These are phyloP conservation scores for Penicillium canescens DNA, from an alignment of 495 filamentous ascomycete species.

Conservation along the genomic window DNA sequence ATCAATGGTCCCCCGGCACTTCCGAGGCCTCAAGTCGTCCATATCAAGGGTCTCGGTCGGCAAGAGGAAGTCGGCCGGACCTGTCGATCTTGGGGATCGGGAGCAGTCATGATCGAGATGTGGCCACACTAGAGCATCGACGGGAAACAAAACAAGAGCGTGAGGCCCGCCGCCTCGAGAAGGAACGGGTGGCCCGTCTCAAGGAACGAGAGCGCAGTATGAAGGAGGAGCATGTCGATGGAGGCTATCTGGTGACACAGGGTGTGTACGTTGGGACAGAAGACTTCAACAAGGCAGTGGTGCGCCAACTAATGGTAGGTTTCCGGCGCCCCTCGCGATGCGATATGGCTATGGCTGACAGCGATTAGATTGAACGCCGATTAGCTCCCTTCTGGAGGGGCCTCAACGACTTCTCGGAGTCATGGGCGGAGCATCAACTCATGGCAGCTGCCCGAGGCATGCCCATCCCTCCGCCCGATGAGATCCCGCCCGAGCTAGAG, in stretches of 20 bases:
- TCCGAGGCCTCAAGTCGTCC: constrained; percentile 36
- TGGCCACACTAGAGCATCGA: constrained; percentile 51
- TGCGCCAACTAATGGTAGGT: constrained; percentile 88
- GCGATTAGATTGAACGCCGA: constrained; percentile 78
- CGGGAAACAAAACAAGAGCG: constrained; percentile 90
- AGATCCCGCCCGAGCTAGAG: constrained; percentile 70
- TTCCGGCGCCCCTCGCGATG: background rate
- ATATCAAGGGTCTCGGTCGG: constrained; percentile 44
- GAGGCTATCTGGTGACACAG: constrained; percentile 91
- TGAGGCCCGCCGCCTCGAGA: constrained; percentile 81
- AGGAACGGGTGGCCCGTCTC: constrained; percentile 67
- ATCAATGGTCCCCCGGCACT: constrained; percentile 39
- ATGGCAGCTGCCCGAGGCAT: constrained; percentile 87
- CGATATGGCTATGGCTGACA: constrained; percentile 12
- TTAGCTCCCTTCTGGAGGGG: constrained; percentile 95
- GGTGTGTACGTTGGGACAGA: constrained; percentile 90
- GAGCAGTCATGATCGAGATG: constrained; percentile 43
- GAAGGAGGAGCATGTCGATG: constrained; percentile 90
- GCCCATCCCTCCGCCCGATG: constrained; percentile 79
- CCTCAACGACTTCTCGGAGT: constrained; percentile 80
- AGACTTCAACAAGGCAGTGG: constrained; percentile 88
- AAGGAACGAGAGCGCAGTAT: constrained; percentile 92
- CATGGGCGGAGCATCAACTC: constrained; percentile 92
- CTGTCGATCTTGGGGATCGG: constrained; percentile 57
- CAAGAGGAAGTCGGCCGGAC: constrained; percentile 55